Percentiles rank a stretch among this genome's conserved stretches.
phyloP scores from a whole-genome alignment of 805 yeast genomes.

The Candida parachauliodes region DNA sequence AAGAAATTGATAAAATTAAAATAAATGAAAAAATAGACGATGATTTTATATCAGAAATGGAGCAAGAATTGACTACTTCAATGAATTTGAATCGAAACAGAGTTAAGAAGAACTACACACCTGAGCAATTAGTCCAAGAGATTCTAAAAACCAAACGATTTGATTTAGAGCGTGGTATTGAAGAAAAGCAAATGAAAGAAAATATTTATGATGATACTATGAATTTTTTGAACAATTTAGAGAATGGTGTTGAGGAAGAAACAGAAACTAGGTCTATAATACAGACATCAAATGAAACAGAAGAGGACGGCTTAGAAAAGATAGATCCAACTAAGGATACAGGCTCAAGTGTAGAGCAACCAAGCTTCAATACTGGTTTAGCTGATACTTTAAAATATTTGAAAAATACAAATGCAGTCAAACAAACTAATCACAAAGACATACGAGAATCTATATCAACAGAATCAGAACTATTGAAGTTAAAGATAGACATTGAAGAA shows the following conservation, averaged over 20 bases:
- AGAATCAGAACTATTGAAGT: slow-evolving; percentile 26
- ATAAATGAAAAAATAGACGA: slow-evolving; percentile 17
- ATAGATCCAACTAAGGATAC: not conserved
- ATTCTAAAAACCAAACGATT: slow-evolving; percentile 20
- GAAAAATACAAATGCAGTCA: slow-evolving; percentile 18
- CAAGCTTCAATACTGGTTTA: slow-evolving; percentile 18
- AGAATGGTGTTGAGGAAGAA: slow-evolving; percentile 1
- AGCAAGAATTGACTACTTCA: slow-evolving; percentile 28
- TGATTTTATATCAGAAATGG: slow-evolving; percentile 18
- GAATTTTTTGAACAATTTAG: slow-evolving; percentile 32
- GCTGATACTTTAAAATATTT: slow-evolving; percentile 27
- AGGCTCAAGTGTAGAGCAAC: slow-evolving; percentile 2
- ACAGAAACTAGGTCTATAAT: not conserved
- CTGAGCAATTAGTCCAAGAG: slow-evolving; percentile 33
- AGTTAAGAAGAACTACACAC: slow-evolving; percentile 21
- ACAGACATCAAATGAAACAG: not conserved
- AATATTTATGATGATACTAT: slow-evolving; percentile 43
- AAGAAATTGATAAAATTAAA: not conserved
- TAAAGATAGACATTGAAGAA: slow-evolving; percentile 31
- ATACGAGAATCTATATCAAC: slow-evolving; percentile 20
- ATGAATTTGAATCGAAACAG: slow-evolving; percentile 24
- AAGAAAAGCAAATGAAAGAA: slow-evolving; percentile 7
- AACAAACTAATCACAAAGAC: slow-evolving; percentile 13
- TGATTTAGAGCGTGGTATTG: slow-evolving; percentile 14
- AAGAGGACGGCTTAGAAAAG: not conserved